These are phyloP conservation scores for Aspergillus wentii DNA, from an alignment of 495 filamentous ascomycete genomes.

Conservation along the genomic window DNA sequence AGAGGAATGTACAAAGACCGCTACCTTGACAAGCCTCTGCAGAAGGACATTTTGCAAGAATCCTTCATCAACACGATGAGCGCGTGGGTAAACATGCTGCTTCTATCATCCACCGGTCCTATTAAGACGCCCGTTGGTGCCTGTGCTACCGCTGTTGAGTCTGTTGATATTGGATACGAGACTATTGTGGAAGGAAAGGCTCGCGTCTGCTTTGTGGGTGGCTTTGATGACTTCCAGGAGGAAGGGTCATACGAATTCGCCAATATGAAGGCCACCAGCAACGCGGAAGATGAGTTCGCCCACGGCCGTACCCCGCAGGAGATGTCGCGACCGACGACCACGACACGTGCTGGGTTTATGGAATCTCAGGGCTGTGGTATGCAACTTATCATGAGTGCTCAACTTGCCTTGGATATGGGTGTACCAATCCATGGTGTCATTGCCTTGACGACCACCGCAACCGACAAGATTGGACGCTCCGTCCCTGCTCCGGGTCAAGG, in stretches of 20 bases:
- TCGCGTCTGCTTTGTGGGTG: slow-evolving; percentile 93
- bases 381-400: slow-evolving; percentile 96
- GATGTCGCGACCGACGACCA: slow-evolving; percentile 97
- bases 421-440: slow-evolving; percentile 96
- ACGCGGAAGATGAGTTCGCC: slow-evolving; percentile 90
- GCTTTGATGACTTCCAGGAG: slow-evolving; percentile 98
- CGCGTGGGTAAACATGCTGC: slow-evolving; percentile 98
- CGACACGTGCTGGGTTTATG: slow-evolving; percentile 97
- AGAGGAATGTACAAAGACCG: slow-evolving; percentile 98
- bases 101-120: slow-evolving; percentile 92
- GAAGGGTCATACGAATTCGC: slow-evolving; percentile 99
- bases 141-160: slow-evolving; percentile 96
- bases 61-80: slow-evolving; percentile 99
- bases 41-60: slow-evolving; percentile 98
- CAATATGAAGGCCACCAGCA: slow-evolving; percentile 99
- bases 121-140: slow-evolving; percentile 99
- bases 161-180: slow-evolving; percentile 94
- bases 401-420: slow-evolving; percentile 95
- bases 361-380: slow-evolving; percentile 98
- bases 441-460: slow-evolving; percentile 92
- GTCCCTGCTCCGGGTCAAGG: slow-evolving; percentile 95
- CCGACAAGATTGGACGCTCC: slow-evolving; percentile 97
- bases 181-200: slow-evolving; percentile 98
- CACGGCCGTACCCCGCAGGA: slow-evolving; percentile 93
- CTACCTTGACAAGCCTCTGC: slow-evolving; percentile 92